Base-by-base conservation (phyloP, 768 basidiomycete genomes). In the Psilocybe subaeruginosa region DNA sequence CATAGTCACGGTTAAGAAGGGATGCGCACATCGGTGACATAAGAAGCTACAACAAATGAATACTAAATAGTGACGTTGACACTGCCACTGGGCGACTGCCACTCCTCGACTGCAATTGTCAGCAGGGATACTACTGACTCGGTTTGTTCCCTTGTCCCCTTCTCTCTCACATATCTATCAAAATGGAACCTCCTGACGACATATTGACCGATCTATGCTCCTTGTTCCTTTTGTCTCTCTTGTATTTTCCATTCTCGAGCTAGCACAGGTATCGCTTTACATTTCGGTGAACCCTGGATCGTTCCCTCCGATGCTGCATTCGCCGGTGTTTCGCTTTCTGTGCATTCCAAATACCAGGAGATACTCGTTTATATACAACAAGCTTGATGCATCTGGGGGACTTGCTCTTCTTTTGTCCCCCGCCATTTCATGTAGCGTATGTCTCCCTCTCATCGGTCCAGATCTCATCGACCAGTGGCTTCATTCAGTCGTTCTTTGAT, bases 401-500 rank as follows among this genome's bases (percentile, higher is more conserved):
- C 8, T 33, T 54, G 19, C 37, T 37, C 39, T 48, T 43, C 53
- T 60, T 58, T 58, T 48, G 30, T 66, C 54, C 59, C 60, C 62
- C 46, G 49, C 23, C 56, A 62, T 65, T 63, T 67, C 64, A 64
- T 65, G 56, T 65, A 61, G 48, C 56, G 49, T 47, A 76, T 76
- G 75, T 61, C 70, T 53, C 68, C 68, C 63, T 73, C 77, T 57
- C 75, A 82, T 68, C 78, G 29, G 31, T 27, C 75, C 74, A 78
- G 77, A 65, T 76, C 83, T 31, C 82, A 78, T 67, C 81, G 77
- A 63, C 77, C 77, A 64, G 81, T 80, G 66, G 65, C 80, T 67
- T 76, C 75, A 56, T 72, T 85, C 64, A 81, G 80, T 60, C 81
- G 77, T 56, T 85, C 85, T 43, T 78, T 87, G 64, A 77, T 78